Evolutionary conservation across 192 early-diverging fungal species (phyloP).

Genomic region (Umbelopsis sp.): DNA sequence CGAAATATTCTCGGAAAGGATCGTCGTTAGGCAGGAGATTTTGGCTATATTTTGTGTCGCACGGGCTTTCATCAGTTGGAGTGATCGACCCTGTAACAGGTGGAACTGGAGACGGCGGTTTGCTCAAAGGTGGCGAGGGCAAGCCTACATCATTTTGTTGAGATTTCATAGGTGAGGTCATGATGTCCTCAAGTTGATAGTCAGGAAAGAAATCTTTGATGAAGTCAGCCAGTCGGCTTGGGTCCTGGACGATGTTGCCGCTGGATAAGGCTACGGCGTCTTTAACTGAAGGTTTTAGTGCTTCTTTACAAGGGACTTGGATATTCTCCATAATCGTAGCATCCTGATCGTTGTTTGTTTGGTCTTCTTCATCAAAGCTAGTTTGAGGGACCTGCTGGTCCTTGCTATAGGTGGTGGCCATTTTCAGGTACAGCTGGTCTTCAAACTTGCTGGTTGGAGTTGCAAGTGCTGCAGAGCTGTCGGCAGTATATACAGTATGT

Average conservation of each 20-base stretch:
- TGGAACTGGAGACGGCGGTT: not conserved
- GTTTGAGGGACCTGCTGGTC: not conserved
- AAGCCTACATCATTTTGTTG: not conserved
- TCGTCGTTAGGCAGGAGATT: not conserved
- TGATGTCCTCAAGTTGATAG: not conserved
- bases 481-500: too few species aligned
- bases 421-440: not conserved
- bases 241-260: not conserved
- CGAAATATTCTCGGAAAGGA: slow-evolving; percentile 14
- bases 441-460: not conserved
- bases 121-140: slow-evolving; percentile 5
- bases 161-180: not conserved
- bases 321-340: slow-evolving; percentile 7
- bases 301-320: not conserved
- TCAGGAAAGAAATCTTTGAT: slow-evolving; percentile 15
- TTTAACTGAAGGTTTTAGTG: not conserved
- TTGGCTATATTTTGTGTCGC: not conserved
- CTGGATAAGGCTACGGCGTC: not conserved
- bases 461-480: not conserved
- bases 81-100: not conserved
- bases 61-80: not conserved
- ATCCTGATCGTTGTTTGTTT: not conserved
- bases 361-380: not conserved
- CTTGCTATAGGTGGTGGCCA: not conserved
- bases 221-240: not conserved